Evolutionary conservation across 2,329 filamentous ascomycete genomes (phyloP).

Genomic region (Didymella segeticola): DNA sequence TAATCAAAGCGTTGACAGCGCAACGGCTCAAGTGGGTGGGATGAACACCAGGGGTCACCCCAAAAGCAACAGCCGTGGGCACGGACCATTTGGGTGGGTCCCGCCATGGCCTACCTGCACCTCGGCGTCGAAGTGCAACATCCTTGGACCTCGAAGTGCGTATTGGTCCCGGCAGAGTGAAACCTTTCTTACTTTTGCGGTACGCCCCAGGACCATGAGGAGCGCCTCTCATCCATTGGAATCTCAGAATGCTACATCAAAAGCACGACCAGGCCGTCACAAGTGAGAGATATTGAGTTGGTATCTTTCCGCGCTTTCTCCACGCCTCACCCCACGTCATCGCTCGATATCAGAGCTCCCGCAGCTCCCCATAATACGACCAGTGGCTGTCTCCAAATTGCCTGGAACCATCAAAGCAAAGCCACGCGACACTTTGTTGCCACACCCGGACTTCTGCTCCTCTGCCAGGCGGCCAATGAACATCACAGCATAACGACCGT

Average conservation of each 20-base stretch:
- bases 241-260: conserved; percentile 9
- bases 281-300: conserved; percentile 6
- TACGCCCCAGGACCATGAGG: conserved; percentile 12
- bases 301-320: conserved; percentile 13
- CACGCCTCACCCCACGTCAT: conserved; percentile 19
- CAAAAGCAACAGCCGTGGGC: conserved; percentile 14
- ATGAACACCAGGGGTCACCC: conserved; percentile 12
- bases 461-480: conserved; percentile 4
- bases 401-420: neutral
- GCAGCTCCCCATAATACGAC: neutral
- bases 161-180: conserved; percentile 9
- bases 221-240: conserved; percentile 2
- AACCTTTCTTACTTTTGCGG: conserved; percentile 13
- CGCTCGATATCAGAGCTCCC: conserved; percentile 2
- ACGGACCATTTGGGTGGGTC: conserved; percentile 6
- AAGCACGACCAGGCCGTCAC: conserved; percentile 11
- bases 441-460: neutral
- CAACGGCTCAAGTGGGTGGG: conserved; percentile 9
- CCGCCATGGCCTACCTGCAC: conserved; percentile 10
- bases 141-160: conserved; percentile 5
- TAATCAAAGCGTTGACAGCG: neutral
- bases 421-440: neutral
- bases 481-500: neutral
- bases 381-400: neutral
- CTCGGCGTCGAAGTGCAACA: conserved; percentile 12